A percentile compares a stretch with the other conserved stretches of the same genome.
phyloP scores from a whole-genome alignment of 176 grass and related monocot species.

The Rhipidocladum racemiflorum region DNA sequence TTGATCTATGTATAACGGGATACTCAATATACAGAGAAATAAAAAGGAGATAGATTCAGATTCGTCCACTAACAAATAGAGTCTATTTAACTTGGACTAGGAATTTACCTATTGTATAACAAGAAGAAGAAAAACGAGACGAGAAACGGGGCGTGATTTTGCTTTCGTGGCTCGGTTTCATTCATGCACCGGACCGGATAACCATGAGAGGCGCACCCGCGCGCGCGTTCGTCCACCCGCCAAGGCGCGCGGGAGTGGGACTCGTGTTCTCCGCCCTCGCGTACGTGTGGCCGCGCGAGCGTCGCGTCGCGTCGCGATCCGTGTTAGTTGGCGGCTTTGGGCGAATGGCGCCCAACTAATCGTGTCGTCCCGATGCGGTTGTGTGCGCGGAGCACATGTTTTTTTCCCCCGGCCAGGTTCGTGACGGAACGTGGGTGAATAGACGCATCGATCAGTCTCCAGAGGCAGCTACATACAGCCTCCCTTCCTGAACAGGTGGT shows the following conservation, averaged over 20 bases:
- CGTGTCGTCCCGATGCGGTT: neutral
- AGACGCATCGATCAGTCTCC: neutral
- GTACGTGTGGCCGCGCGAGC: neutral
- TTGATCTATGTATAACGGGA: no score
- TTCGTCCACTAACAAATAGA: no score
- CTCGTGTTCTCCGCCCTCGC: neutral
- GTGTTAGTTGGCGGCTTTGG: neutral
- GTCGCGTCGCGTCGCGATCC: neutral
- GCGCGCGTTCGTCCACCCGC: neutral
- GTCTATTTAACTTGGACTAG: no score
- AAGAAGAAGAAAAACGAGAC: no score
- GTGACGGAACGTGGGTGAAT: neutral
- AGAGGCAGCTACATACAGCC: neutral
- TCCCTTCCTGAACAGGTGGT: neutral
- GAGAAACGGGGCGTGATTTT: neutral
- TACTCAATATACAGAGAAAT: no score
- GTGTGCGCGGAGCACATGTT: constrained; percentile 3
- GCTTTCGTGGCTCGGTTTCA: neutral
- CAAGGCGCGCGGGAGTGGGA: neutral
- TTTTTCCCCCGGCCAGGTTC: neutral
- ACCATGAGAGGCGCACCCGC: neutral
- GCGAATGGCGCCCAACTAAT: neutral
- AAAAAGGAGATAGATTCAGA: no score
- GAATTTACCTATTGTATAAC: no score
- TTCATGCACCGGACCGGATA: constrained; percentile 5